Evolutionary conservation across 2,329 filamentous ascomycete genomes (phyloP).

Genomic region (Lachnellula suecica): DNA sequence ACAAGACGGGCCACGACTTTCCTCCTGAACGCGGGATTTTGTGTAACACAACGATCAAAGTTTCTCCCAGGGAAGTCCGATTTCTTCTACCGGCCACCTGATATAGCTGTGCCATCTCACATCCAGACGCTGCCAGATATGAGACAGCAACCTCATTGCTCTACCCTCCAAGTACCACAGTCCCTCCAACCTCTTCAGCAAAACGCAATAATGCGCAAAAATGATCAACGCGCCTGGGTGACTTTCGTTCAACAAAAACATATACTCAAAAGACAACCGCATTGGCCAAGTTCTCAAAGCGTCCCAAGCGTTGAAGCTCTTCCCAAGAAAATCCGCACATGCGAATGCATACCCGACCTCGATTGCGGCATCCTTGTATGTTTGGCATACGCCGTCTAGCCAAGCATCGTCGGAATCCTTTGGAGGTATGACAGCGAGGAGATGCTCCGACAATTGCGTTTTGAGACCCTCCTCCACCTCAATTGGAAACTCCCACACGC

Average conservation of each 20-base stretch:
- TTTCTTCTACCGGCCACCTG: constrained; percentile 9
- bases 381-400: background rate
- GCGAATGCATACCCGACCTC: constrained; percentile 17
- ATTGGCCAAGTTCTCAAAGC: constrained; percentile 20
- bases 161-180: constrained; percentile 21
- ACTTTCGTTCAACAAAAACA: constrained; percentile 9
- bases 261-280: constrained; percentile 11
- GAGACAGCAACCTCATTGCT: constrained; percentile 6
- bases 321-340: constrained; percentile 1
- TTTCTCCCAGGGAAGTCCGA: background rate
- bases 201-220: constrained; percentile 23
- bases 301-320: constrained; percentile 18
- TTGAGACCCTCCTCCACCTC: background rate
- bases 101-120: constrained; percentile 7
- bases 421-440: constrained; percentile 4
- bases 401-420: background rate
- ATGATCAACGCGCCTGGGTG: constrained; percentile 20
- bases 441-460: background rate
- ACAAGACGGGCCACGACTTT: no score
- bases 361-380: constrained; percentile 12
- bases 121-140: constrained; percentile 7
- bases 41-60: no score
- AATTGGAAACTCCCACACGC: constrained; percentile 15
- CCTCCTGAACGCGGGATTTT: no score
- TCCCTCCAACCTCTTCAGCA: constrained; percentile 16